Base-by-base conservation (phyloP, 305 asterid species). In the Fraxinus ornus region DNA sequence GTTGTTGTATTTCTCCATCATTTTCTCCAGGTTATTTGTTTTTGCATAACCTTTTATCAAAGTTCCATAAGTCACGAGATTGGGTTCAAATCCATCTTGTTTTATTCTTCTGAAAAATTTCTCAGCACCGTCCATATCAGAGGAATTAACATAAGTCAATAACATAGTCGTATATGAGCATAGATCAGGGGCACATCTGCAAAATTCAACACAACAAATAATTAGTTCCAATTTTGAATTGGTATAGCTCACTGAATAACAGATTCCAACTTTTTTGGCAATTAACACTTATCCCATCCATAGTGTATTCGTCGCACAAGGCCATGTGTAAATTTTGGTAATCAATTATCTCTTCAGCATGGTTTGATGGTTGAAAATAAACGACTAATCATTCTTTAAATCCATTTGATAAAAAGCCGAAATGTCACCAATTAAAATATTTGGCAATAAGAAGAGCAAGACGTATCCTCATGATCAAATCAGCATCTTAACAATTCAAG, bases 41-140 rank as follows among this genome's bases (percentile, higher is more conserved):
- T 88, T 90, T 7, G 99, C 98, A 60, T 95, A 95, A 10, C 99
- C 99, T 80, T 94, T 92, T 73, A 95, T 91, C 71, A 95, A 89
- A 32, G 94, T 87, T 36, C 99, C 98, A 13, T 91, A 93, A 1
- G 98, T 92, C 71, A 95, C 85, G 7, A 91, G 89, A 47, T 90
- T 95, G 35, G 98, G 95, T 84, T 89, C 90, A 26, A 92, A 79
- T 15, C 98, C 97, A 7, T 95, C 99, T 77, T 80, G 90, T 76
- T 93, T 92, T 83, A 94, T 94, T 91, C 98, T 86, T 81, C 49
- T 88, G 88, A 94, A 95, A 82, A 94, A 94, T 77, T 87, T 91
- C 89, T 95, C 98, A 1, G 98, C 98, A 21, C 98, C 97, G 49
- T 93, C 99, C 98, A 95, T 94, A 60, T 95, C 98, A 2, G 98